phyloP scores from a whole-genome alignment of 1,139 yeast species.

The Saccharomyces hybrid region DNA sequence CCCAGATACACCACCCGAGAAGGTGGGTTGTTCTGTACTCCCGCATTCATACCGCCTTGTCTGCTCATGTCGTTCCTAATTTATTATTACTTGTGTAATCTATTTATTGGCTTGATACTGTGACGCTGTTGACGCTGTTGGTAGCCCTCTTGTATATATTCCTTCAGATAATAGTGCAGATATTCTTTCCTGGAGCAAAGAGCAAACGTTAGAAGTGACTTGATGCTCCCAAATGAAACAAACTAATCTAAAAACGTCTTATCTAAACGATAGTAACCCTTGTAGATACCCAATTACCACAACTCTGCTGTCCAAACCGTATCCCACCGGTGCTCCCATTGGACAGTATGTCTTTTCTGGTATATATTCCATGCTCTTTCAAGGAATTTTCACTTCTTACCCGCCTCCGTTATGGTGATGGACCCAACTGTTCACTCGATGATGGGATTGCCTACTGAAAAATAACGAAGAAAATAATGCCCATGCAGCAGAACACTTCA shows the following conservation, averaged over 20 bases:
- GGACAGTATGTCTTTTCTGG: not conserved
- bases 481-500: not conserved
- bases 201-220: too few relatives aligned
- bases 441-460: not conserved
- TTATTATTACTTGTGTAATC: not conserved
- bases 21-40: slow-evolving; percentile 29
- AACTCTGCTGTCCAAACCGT: not conserved
- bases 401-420: not conserved
- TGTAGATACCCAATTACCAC: too few relatives aligned
- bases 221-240: too few relatives aligned
- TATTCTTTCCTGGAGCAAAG: too few relatives aligned
- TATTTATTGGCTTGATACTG: not conserved
- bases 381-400: not conserved
- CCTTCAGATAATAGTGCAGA: too few relatives aligned
- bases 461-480: not conserved
- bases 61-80: slow-evolving; percentile 8
- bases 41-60: slow-evolving; percentile 7
- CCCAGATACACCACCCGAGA: slow-evolving; percentile 50
- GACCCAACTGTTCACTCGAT: not conserved
- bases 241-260: not conserved
- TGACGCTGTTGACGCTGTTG: too few relatives aligned
- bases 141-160: too few relatives aligned
- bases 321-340: not conserved
- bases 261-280: not conserved
- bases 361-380: not conserved